phyloP scores from a whole-genome alignment of 108 stramenopile genomes.

The Stephanodiscus triporus region DNA sequence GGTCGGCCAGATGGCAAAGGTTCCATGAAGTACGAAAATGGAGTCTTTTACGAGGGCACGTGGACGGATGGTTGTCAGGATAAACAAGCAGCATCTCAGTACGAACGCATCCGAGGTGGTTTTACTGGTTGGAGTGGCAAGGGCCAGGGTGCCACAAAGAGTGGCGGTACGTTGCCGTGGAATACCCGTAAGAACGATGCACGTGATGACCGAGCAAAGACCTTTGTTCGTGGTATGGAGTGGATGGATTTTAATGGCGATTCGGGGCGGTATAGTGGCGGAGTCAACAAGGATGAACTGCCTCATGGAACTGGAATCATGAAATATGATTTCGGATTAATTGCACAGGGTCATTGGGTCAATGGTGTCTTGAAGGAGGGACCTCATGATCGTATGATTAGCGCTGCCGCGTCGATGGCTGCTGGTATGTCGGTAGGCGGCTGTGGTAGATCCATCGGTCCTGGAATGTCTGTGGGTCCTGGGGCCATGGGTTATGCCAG shows the following conservation, averaged over 20 bases:
- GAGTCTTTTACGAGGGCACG: constrained; percentile 18
- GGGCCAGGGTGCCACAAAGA: neutral
- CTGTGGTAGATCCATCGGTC: neutral
- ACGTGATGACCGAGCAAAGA: neutral
- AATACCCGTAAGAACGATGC: constrained; percentile 10
- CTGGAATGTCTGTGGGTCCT: neutral
- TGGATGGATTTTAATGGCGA: constrained; percentile 10
- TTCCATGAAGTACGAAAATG: constrained; percentile 23
- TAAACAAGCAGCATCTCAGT: neutral
- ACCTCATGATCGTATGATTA: constrained; percentile 14
- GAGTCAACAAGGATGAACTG: constrained; percentile 7
- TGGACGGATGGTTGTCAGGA: constrained; percentile 12
- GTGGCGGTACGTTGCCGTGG: constrained; percentile 9
- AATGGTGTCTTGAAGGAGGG: constrained; percentile 33
- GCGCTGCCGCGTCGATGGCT: constrained; percentile 9
- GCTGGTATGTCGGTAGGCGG: neutral
- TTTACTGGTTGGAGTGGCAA: constrained; percentile 14
- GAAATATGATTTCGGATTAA: constrained; percentile 56
- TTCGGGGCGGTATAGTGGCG: constrained; percentile 15
- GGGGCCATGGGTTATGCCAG: neutral
- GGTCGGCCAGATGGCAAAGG: constrained; percentile 15
- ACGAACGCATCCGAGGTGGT: constrained; percentile 8
- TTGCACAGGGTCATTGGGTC: constrained; percentile 62
- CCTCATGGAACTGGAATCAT: constrained; percentile 61
- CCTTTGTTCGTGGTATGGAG: constrained; percentile 18